These are phyloP conservation scores for Leptosphaerulina australis DNA, from an alignment of 2,329 filamentous ascomycete genomes.

Conservation along the genomic window DNA sequence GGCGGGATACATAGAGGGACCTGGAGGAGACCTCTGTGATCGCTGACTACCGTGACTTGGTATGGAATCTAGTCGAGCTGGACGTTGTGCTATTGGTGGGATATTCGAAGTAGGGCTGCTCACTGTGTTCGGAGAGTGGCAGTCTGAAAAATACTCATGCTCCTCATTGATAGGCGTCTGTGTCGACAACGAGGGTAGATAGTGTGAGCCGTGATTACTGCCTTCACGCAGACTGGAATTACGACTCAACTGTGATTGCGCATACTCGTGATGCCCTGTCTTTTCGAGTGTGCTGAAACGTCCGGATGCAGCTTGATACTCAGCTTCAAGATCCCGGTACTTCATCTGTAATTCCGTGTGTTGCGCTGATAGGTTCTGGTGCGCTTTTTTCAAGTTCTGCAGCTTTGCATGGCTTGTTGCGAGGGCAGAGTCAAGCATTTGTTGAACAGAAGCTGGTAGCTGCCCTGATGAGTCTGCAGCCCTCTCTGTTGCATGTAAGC, in stretches of 20 bases:
- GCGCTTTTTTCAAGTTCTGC: slow-evolving; percentile 58
- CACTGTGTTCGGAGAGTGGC: slow-evolving; percentile 37
- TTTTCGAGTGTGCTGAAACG: slow-evolving; percentile 31
- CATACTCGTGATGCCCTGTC: slow-evolving; percentile 24
- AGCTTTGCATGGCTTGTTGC: slow-evolving; percentile 56
- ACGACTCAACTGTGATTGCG: slow-evolving; percentile 30
- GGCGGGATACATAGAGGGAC: slow-evolving; percentile 30
- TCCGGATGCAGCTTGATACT: slow-evolving; percentile 38
- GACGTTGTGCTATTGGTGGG: slow-evolving; percentile 27
- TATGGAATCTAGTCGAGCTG: slow-evolving; percentile 40
- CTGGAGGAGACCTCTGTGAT: slow-evolving; percentile 26
- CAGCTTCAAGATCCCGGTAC: slow-evolving; percentile 49
- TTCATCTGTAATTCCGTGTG: slow-evolving; percentile 59
- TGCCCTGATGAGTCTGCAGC: slow-evolving; percentile 38
- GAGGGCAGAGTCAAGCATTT: slow-evolving; percentile 57
- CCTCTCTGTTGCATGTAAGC: slow-evolving; percentile 35
- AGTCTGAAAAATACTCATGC: slow-evolving; percentile 39
- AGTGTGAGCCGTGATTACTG: slow-evolving; percentile 29
- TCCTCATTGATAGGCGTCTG: slow-evolving; percentile 29
- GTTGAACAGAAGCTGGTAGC: slow-evolving; percentile 50
- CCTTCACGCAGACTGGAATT: slow-evolving; percentile 36
- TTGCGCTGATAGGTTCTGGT: slow-evolving; percentile 57
- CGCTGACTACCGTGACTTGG: slow-evolving; percentile 26
- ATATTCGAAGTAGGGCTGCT: slow-evolving; percentile 28
- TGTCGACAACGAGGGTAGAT: slow-evolving; percentile 34